phyloP scores from a whole-genome alignment of 2,329 filamentous ascomycete genomes.

The Pyrenochaeta sp. region DNA sequence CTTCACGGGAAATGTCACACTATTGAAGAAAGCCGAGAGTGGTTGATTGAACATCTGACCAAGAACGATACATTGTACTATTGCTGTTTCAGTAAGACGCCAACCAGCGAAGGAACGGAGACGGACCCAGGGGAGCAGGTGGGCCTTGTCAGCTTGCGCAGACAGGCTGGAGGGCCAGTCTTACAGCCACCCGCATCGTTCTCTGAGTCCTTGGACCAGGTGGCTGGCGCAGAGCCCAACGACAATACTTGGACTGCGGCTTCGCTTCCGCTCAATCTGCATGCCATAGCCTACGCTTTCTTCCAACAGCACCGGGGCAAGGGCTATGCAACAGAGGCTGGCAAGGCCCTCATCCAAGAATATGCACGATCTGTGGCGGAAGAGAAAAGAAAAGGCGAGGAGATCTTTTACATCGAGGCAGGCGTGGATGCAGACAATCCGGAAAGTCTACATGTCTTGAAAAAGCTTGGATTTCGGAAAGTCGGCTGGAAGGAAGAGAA shows the following conservation, averaged over 20 bases:
- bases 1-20: conserved; percentile 27
- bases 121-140: conserved; percentile 11
- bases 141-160: conserved; percentile 22
- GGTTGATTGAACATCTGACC: conserved; percentile 23
- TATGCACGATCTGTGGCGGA: conserved; percentile 14
- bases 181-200: conserved; percentile 5
- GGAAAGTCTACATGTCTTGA: conserved; percentile 27
- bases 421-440: conserved; percentile 29
- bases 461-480: conserved; percentile 33
- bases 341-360: conserved; percentile 18
- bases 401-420: conserved; percentile 32
- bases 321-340: conserved; percentile 40
- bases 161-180: conserved; percentile 8
- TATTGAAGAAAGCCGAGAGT: conserved; percentile 23
- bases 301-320: conserved; percentile 26
- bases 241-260: neutral
- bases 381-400: conserved; percentile 5
- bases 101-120: neutral
- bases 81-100: conserved; percentile 14
- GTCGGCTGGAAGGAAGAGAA: conserved; percentile 30
- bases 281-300: conserved; percentile 32
- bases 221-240: no score
- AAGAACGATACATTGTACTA: conserved; percentile 22
- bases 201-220: neutral
- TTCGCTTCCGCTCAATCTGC: conserved; percentile 13